Evolutionary conservation across 2,329 filamentous ascomycete genomes (phyloP), one percentile per base, ranked within the genome.

Genomic region (Ascochyta lentis): DNA sequence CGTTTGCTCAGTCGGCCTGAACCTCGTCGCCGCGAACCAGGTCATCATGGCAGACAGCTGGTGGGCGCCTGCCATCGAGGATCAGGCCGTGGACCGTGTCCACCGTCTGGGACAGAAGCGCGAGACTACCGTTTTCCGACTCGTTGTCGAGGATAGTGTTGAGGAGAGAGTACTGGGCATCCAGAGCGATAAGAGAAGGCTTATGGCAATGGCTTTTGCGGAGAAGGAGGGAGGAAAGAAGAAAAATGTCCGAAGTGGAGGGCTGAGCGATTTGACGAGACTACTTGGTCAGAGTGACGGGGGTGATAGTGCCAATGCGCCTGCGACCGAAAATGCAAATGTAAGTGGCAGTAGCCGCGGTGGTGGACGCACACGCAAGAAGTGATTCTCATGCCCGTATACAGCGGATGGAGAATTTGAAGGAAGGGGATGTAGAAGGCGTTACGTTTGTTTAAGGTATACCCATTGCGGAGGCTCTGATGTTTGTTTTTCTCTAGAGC

Each of bases 1-100:
- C 7, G 92, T 95, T 6, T 94, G 91, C 75, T 90, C 88, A 48
- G 92, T 96, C 1, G 92, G 92, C 0, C 81, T 96, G 41, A 96
- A 96, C 66, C 84, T 96, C 12, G 90, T 93, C 0, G 87, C 91
- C 0, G 92, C 92, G 0, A 92, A 95, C 66, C 92, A 92, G 6
- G 91, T 96, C 55, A 86, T 96, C 41, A 80, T 96, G 19, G 85
- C 86, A 0, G 92, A 96, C 73, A 90, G 86, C 56, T 96, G 91
- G 92, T 96, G 92, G 75, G 92, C 92, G 1, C 92, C 92, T 0
- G 92, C 92, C 0, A 95, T 96, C 51, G 92, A 96, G 74, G 92
- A 96, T 64, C 92, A 96, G 72, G 93, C 93, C 3, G 84, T 96
- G 3, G 92, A 96, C 70, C 88, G 92, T 4, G 92, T 96, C 6